Evolutionary conservation across 1,139 yeast species (phyloP).

Genomic region (Lodderomyces beijingensis): DNA sequence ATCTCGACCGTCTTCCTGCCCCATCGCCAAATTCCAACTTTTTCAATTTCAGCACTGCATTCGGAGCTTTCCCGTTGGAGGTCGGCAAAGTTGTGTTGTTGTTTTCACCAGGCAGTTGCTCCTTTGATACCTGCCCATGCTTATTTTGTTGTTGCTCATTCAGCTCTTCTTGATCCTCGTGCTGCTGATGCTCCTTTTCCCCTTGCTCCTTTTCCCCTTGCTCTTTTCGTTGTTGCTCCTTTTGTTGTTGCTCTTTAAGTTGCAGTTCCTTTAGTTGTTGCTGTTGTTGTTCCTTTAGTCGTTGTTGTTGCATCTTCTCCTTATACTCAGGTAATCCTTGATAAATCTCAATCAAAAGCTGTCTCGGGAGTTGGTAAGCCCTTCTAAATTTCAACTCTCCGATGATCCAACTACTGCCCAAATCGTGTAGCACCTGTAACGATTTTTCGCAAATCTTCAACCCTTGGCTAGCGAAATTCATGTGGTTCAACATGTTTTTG

Average conservation of each 20-base stretch:
- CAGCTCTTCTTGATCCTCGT: too few relatives aligned
- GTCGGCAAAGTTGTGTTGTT: not conserved
- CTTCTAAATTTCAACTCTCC: conserved; percentile 37
- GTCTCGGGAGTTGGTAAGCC: conserved; percentile 27
- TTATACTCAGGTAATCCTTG: conserved; percentile 14
- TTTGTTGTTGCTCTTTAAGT: conserved; percentile 1
- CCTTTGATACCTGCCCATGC: too few relatives aligned
- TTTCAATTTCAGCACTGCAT: conserved; percentile 14
- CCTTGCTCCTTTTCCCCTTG: too few relatives aligned
- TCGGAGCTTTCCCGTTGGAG: conserved; percentile 2
- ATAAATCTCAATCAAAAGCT: conserved; percentile 18
- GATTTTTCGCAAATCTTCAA: conserved; percentile 21
- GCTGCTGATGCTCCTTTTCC: too few relatives aligned
- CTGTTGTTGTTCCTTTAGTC: not conserved
- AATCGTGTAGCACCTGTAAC: conserved; percentile 26
- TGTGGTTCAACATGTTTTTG: conserved; percentile 37
- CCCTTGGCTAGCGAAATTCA: conserved; percentile 33
- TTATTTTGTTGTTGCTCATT: too few relatives aligned
- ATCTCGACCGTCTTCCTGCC: conserved; percentile 23
- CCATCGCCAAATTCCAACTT: conserved; percentile 16
- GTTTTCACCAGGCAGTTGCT: too few relatives aligned
- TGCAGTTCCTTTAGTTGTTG: conserved; percentile 1
- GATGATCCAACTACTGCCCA: conserved; percentile 32
- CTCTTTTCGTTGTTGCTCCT: conserved; percentile 1
- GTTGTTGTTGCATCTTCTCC: conserved; percentile 4